Conservation (phyloP, 306 rosid species). For the Prunus padus region DNA sequence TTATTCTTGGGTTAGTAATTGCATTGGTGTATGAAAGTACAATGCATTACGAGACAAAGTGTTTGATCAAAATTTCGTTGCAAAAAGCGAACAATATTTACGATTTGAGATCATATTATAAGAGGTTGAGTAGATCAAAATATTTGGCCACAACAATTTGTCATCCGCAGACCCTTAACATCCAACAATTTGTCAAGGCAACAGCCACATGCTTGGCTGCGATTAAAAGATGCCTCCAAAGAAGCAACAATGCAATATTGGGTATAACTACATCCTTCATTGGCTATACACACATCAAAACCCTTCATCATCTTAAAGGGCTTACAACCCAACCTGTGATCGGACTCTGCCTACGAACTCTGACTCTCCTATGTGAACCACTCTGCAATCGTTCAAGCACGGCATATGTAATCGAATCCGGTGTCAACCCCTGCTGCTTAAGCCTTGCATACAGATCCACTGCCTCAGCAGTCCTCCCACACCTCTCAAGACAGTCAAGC, state of each 20-base stretch:
- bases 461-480: constrained; percentile 86
- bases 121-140: too few species aligned
- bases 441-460: constrained; percentile 87
- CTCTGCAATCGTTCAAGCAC: constrained; percentile 85
- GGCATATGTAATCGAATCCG: constrained; percentile 81
- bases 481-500: constrained; percentile 87
- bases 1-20: too few species aligned
- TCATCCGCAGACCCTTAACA: neutral
- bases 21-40: too few species aligned
- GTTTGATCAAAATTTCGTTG: too few species aligned
- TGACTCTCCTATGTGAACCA: constrained; percentile 60
- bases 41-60: too few species aligned
- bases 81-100: too few species aligned
- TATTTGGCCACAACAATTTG: neutral
- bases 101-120: neutral
- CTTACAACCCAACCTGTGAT: constrained; percentile 96
- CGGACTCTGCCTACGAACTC: constrained; percentile 77
- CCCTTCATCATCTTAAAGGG: constrained; percentile 59
- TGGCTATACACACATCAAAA: neutral
- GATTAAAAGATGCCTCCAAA: too few species aligned
- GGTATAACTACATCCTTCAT: constrained; percentile 4
- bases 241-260: neutral
- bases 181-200: neutral
- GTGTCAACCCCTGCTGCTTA: constrained; percentile 85
- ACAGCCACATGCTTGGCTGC: too few species aligned